A percentile compares a stretch with the other conserved stretches of the same genome.
Evolutionary conservation across 2,329 filamentous ascomycete genomes (phyloP).

Genomic region (Monilinia vaccinii-corymbosi): DNA sequence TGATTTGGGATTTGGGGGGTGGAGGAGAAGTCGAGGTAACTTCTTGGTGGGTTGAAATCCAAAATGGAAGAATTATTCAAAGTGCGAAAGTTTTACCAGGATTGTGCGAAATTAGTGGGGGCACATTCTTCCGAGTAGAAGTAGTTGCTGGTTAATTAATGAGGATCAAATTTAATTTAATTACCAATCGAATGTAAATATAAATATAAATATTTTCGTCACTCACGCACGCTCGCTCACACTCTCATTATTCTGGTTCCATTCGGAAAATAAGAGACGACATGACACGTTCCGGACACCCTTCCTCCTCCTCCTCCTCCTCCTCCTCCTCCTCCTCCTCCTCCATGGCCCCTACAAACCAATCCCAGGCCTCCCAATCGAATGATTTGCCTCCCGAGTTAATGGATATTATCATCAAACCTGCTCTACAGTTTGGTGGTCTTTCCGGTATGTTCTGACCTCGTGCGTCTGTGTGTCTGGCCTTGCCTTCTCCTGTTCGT

Average conservation of each 20-base stretch:
- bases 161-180: too few relatives aligned
- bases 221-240: not conserved
- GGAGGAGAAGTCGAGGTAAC: slow-evolving; percentile 3
- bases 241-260: slow-evolving; percentile 9
- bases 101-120: slow-evolving; percentile 7
- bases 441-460: slow-evolving; percentile 40
- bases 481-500: not conserved
- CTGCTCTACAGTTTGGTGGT: slow-evolving; percentile 51
- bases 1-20: too few relatives aligned
- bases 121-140: not conserved
- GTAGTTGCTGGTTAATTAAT: not conserved
- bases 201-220: not conserved
- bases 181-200: too few relatives aligned
- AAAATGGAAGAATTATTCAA: slow-evolving; percentile 6
- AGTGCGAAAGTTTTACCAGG: slow-evolving; percentile 9
- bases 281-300: slow-evolving; percentile 14
- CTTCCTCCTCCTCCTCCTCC: not conserved
- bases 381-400: slow-evolving; percentile 35
- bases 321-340: not conserved
- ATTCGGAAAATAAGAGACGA: slow-evolving; percentile 22
- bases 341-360: not conserved
- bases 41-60: slow-evolving; percentile 5
- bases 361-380: not conserved
- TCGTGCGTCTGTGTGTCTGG: not conserved
- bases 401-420: slow-evolving; percentile 38